These are phyloP conservation scores for Solanum lycopersicoides DNA, from an alignment of 257 asterid species.

Conservation along the genomic window DNA sequence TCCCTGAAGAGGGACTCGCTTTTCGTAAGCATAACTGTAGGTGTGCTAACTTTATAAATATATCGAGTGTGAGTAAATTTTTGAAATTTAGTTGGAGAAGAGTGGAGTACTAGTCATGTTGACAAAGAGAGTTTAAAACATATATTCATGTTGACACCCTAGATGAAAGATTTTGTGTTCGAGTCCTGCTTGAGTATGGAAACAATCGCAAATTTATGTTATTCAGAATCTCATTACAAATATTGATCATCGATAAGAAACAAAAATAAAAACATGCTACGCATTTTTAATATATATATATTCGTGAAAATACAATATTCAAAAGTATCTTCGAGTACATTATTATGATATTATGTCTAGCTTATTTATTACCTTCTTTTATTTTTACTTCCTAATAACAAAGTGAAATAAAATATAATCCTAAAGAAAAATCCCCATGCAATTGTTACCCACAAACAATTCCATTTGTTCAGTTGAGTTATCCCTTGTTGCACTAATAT, in stretches of 20 bases:
- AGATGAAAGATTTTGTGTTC: background rate
- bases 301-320: background rate
- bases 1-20: too few relatives aligned
- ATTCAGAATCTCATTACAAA: too few relatives aligned
- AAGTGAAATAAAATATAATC: conserved; percentile 20
- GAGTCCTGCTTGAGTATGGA: background rate
- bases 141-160: background rate
- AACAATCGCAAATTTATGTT: too few relatives aligned
- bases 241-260: too few relatives aligned
- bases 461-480: conserved; percentile 20
- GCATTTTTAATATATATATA: too few relatives aligned
- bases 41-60: background rate
- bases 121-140: background rate
- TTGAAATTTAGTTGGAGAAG: background rate
- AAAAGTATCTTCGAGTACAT: background rate
- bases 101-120: background rate
- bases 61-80: background rate
- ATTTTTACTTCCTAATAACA: conserved; percentile 20
- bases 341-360: background rate
- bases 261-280: too few relatives aligned
- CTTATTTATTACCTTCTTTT: conserved; percentile 11
- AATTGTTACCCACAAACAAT: conserved; percentile 21
- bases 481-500: conserved; percentile 21
- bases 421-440: conserved; percentile 32
- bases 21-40: background rate